Percentiles rank a stretch among this genome's conserved stretches.
Conservation (phyloP, 2,329 filamentous ascomycete species). For the Cordyceps cicadae region DNA sequence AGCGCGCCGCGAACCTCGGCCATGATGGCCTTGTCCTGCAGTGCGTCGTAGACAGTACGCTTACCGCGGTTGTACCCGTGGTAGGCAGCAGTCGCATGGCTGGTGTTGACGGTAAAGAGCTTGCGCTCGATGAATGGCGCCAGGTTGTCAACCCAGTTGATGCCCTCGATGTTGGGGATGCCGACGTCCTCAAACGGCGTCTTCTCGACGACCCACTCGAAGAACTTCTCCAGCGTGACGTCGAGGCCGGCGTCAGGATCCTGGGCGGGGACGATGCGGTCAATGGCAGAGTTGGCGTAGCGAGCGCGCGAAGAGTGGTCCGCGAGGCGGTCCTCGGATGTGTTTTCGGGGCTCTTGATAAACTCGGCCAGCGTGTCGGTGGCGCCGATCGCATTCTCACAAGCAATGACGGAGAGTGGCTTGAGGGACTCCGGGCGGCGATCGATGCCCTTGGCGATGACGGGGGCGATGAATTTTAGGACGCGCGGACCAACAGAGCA, state of each 20-base stretch:
- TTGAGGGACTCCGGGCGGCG: conserved; percentile 49
- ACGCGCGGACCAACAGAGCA: conserved; percentile 96
- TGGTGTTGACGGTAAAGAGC: conserved; percentile 98
- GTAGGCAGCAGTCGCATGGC: conserved; percentile 92
- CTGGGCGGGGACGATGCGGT: conserved; percentile 94
- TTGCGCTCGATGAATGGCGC: conserved; percentile 98
- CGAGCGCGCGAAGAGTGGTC: conserved; percentile 67
- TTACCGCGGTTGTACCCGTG: conserved; percentile 83
- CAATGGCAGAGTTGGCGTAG: conserved; percentile 96
- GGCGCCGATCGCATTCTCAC: conserved; percentile 94
- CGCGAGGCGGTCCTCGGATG: conserved; percentile 56
- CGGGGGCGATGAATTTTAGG: conserved; percentile 90
- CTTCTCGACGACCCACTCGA: conserved; percentile 94
- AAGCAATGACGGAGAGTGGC: conserved; percentile 87
- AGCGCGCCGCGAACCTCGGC: conserved; percentile 71
- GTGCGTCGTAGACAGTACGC: conserved; percentile 80
- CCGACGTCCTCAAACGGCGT: conserved; percentile 66
- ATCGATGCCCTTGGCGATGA: conserved; percentile 90
- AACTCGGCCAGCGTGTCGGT: conserved; percentile 77
- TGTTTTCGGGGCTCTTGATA: conserved; percentile 70
- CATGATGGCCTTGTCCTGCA: conserved; percentile 73
- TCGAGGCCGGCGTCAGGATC: conserved; percentile 71
- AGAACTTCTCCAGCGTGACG: conserved; percentile 96
- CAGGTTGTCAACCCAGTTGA: conserved; percentile 89
- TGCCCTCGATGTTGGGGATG: conserved; percentile 67